phyloP scores from a whole-genome alignment of 371 early-diverging fungal genomes.

The Mucor irregularis region DNA sequence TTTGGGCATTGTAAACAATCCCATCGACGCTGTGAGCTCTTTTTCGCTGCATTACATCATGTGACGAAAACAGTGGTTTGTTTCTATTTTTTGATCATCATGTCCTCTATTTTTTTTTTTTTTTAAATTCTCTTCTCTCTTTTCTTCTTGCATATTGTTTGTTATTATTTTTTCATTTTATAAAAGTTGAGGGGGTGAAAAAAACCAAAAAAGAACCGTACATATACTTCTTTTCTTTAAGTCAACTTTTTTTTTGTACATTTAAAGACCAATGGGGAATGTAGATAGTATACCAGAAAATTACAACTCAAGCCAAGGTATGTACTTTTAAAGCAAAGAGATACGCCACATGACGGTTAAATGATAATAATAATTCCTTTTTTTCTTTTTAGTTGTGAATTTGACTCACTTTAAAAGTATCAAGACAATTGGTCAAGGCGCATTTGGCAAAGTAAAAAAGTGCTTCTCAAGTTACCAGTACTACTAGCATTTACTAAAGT shows the following conservation, averaged over 20 bases:
- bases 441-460: constrained; percentile 66
- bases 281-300: constrained; percentile 15
- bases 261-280: constrained; percentile 18
- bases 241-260: neutral
- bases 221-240: too few relatives aligned
- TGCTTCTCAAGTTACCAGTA: neutral
- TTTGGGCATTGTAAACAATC: too few relatives aligned
- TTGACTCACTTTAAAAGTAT: constrained; percentile 58
- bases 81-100: neutral
- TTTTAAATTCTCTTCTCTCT: neutral
- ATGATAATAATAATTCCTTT: neutral
- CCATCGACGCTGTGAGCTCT: too few relatives aligned
- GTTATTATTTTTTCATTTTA: too few relatives aligned
- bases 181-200: too few relatives aligned
- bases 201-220: too few relatives aligned
- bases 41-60: constrained; percentile 9
- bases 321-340: neutral
- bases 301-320: constrained; percentile 9
- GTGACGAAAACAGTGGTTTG: constrained; percentile 5
- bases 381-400: constrained; percentile 37
- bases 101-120: neutral
- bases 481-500: too few relatives aligned
- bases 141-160: neutral
- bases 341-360: neutral
- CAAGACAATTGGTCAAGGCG: constrained; percentile 61